Base-by-base conservation (phyloP, 1,284 basidiomycete species). In the Leccinum subspadiceum region DNA sequence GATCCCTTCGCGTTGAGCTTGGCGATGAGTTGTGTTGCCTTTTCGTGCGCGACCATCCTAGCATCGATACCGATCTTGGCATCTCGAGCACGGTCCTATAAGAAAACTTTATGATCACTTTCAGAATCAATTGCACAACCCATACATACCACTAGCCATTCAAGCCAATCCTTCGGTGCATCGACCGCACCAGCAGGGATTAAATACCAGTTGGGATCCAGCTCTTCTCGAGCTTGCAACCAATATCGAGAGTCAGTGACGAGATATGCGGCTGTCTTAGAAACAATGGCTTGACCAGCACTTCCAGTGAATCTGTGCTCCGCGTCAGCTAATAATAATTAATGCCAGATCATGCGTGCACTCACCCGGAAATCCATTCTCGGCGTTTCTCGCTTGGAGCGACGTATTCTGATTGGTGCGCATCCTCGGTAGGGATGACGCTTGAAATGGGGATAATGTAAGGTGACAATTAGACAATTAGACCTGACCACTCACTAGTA, bases 181-280 rank as follows among this genome's bases (percentile, higher is more conserved):
- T 82, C 81, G 9, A 74, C 65, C 1, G 77, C 72, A 1, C 93
- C 94, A 2, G 89, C 86, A 57, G 81, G 79, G 57, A 94, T 80
- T 39, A 96, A 68, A 12, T 79, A 78, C 94, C 94, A 98, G 64
- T 92, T 87, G 17, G 75, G 64, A 71, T 94, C 91, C 15, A 94
- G 75, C 70, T 96, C 86, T 10, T 86, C 79, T 8, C 81, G 81
- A 5, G 94, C 94, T 75, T 95, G 93, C 1, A 89, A 72, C 89
- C 93, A 96, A 73, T 97, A 97, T 29, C 94, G 83, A 26, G 93
- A 92, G 74, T 98, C 94, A 20, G 89, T 90, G 64, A 96, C 82
- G 29, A 97, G 80, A 66, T 90, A 89, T 3, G 88, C 87, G 2
- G 79, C 76, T 1, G 80, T 80, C 65, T 79, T 78, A 1, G 90